Base-by-base conservation (phyloP, 2,329 filamentous ascomycete genomes). In the Corynespora cassiicola region DNA sequence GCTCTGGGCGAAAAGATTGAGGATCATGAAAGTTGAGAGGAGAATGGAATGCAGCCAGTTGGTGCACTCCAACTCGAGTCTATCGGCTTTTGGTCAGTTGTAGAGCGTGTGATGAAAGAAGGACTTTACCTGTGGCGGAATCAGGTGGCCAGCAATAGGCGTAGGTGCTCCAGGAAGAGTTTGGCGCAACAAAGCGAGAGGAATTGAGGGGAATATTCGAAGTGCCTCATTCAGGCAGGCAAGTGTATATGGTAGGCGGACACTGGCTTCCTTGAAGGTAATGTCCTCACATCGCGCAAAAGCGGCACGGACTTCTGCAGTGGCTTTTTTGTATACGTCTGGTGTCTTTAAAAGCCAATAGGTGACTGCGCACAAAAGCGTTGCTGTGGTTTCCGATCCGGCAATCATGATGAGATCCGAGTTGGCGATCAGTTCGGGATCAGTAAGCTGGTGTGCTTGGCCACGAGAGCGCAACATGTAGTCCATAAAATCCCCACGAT, bases 351-450 rank as follows among this genome's bases (percentile, higher is more conserved):
- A 27, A 9, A 58, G 43, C 9, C 37, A 43, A 23, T 42, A 48
- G 2, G 46, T 47, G 8, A 45, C 47, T 6, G 50, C 52, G 4
- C 42, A 36, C 8, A 58, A 36, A 2, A 50, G 37, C 3, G 50
- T 59, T 7, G 56, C 56, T 7, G 56, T 50, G 7, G 56, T 59
- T 31, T 59, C 54, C 14, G 47, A 54, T 6, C 55, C 55, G 6
- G 55, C 55, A 10, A 51, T 26, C 36, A 56, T 47, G 19, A 54
- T 40, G 9, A 50, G 24, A 6, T 24, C 29, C 7, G 44, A 31
- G 28, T 53, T 52, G 12, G 41, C 26, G 1, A 38, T 27, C n/a
- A 45, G 31, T 17, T 48, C 41, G 8, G 32, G 31, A 7, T 48
- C 38, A n/a, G 35, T 42, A 3, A 45, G 8, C 19, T 40, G 21